Evolutionary conservation across 2,329 filamentous ascomycete genomes (phyloP), one percentile per base, ranked within the genome.

Genomic region (Lasiodiplodia sp.): DNA sequence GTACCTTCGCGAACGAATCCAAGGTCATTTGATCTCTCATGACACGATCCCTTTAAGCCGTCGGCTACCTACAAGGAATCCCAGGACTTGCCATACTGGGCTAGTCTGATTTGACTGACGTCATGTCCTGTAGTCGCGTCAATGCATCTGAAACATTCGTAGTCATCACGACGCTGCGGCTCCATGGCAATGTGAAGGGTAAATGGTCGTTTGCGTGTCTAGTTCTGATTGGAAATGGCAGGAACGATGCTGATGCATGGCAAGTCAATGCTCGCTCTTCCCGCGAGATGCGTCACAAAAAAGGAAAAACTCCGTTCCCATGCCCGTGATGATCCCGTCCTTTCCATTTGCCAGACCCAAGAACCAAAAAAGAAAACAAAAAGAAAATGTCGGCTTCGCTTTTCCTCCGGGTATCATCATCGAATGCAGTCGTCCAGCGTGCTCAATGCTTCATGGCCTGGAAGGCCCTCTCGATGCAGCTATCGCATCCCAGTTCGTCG

Each of bases 401-500:
- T 28, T 34, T 21, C 25, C 21, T 18, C 52, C 37, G 37, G 57
- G 53, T 56, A 56, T 56, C 53, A 34, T 56, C 55, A 16, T 57
- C 34, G 23, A 47, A 47, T 28, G 31, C 55, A 14, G 12, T 23
- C n/a, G 5, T 57, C n/a, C 55, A n/a, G n/a, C 55, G 25, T 47
- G 40, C 49, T 55, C 28, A 66, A 25, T 66, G 49, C 63, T 53
- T 56, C 66, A 68, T 68, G 25, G 67, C 67, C 57, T 57, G 52
- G 51, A 68, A 68, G 3, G 58, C 60, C 34, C 38, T 38, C 49
- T 64, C 67, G 31, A 55, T 64, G 40, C 67, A 68, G 51, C 37
- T 56, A 21, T 65, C 60, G 58, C 67, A 68, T 25, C 67, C 67
- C 38, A 64, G 23, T 52, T 64, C 67, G 38, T 68, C 67, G 58